Percentiles rank a stretch among this genome's conserved stretches.
phyloP scores from a whole-genome alignment of 2,329 filamentous ascomycete species.

The Allantophomopsis lycopodina region DNA sequence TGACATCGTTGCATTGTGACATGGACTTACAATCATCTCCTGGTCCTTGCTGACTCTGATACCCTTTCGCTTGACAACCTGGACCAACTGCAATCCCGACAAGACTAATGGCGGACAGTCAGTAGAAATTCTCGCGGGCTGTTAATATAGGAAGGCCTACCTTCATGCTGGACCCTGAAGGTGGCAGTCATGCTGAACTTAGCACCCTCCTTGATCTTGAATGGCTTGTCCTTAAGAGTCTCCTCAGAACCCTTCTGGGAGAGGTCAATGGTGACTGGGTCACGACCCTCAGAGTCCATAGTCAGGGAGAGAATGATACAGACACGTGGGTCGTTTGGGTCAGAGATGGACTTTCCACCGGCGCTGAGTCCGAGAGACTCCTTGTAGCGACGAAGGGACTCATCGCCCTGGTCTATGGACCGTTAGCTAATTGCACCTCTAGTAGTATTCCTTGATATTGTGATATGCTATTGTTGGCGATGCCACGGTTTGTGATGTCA shows the following conservation, averaged over 20 bases:
- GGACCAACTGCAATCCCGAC: conserved; percentile 89
- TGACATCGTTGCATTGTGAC: not conserved
- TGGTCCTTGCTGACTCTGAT: conserved; percentile 83
- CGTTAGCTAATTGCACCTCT: conserved; percentile 2
- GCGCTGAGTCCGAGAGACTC: conserved; percentile 73
- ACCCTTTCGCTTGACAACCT: conserved; percentile 82
- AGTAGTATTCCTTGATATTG: too few relatives aligned
- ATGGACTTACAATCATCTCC: conserved; percentile 82
- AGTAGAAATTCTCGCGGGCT: too few relatives aligned
- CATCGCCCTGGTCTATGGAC: conserved; percentile 53
- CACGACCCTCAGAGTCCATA: conserved; percentile 71
- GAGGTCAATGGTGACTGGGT: conserved; percentile 82
- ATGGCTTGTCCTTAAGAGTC: conserved; percentile 78
- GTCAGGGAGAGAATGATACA: conserved; percentile 89
- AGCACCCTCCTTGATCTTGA: conserved; percentile 92
- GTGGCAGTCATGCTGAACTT: conserved; percentile 88
- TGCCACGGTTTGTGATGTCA: too few relatives aligned
- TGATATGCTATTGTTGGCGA: not conserved
- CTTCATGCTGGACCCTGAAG: conserved; percentile 91
- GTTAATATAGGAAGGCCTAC: too few relatives aligned
- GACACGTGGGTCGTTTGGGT: conserved; percentile 72
- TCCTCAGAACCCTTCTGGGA: conserved; percentile 58
- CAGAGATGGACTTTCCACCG: conserved; percentile 55
- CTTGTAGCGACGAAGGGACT: conserved; percentile 96
- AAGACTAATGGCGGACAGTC: conserved; percentile 38